These are phyloP conservation scores for Suillus ampliporus DNA, from an alignment of 768 basidiomycete genomes.

Conservation along the genomic window DNA sequence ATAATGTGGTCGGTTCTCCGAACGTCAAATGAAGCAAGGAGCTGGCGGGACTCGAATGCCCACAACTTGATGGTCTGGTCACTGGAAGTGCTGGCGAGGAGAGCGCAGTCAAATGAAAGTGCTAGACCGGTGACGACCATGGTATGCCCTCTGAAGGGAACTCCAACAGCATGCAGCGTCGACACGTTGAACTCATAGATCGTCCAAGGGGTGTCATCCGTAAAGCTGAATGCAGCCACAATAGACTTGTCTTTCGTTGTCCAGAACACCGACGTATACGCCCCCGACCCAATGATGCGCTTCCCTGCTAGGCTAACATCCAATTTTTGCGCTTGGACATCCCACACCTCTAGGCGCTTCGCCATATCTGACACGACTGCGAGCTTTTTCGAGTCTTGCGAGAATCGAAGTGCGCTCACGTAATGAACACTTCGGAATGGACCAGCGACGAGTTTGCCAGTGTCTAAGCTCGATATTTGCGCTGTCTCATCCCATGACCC, in stretches of 20 bases:
- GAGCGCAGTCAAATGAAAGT: background rate
- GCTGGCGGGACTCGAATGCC: background rate
- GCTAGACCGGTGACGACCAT: background rate
- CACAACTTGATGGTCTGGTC: background rate
- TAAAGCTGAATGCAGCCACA: background rate
- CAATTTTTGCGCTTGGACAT: background rate
- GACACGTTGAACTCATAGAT: background rate
- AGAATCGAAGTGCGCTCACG: background rate
- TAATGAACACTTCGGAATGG: background rate
- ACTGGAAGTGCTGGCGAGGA: background rate
- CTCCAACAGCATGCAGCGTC: background rate
- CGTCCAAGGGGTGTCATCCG: background rate
- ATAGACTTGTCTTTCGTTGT: background rate
- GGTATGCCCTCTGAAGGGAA: background rate
- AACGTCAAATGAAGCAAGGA: no score
- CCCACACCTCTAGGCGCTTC: background rate
- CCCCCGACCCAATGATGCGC: no score
- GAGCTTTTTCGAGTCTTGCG: background rate
- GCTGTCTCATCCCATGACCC: background rate
- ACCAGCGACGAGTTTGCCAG: background rate
- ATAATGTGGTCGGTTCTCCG: no score
- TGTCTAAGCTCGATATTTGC: background rate
- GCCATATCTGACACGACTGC: background rate
- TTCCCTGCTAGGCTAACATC: background rate
- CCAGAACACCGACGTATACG: background rate